Conservation (phyloP, 2,329 filamentous ascomycete genomes). For the Cryphonectria naterciae region DNA sequence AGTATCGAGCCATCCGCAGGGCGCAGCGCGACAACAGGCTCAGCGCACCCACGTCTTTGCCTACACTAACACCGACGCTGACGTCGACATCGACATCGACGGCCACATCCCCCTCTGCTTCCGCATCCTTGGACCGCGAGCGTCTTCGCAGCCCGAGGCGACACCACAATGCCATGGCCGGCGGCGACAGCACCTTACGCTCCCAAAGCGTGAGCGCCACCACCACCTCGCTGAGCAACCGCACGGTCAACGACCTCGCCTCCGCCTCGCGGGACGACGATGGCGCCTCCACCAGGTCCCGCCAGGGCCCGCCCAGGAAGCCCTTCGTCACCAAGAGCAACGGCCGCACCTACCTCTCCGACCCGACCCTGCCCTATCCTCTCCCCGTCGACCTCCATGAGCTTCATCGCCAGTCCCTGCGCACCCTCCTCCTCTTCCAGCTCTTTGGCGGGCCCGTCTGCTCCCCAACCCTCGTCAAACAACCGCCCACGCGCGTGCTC, state of each 20-base stretch:
- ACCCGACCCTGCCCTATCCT: constrained; percentile 75
- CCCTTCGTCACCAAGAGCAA: constrained; percentile 71
- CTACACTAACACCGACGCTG: neutral
- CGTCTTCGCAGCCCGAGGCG: constrained; percentile 15
- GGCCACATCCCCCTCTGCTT: neutral
- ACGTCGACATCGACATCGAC: constrained; percentile 1
- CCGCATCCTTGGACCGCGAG: constrained; percentile 16
- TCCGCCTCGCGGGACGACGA: constrained; percentile 44
- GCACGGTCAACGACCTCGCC: constrained; percentile 51
- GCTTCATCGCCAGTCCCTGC: constrained; percentile 83
- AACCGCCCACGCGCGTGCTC: constrained; percentile 76
- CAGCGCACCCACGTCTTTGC: neutral
- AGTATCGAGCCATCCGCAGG: constrained; percentile 20
- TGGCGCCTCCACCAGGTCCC: constrained; percentile 40
- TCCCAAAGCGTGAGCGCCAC: constrained; percentile 51
- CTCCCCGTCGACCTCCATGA: constrained; percentile 86
- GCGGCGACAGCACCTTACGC: constrained; percentile 48
- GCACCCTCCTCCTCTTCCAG: constrained; percentile 79
- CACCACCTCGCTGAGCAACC: constrained; percentile 47
- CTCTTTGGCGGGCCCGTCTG: constrained; percentile 82
- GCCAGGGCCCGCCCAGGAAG: constrained; percentile 39
- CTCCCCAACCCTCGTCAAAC: constrained; percentile 66
- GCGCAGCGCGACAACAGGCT: constrained; percentile 11
- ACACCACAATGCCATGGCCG: constrained; percentile 32
- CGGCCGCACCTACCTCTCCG: constrained; percentile 81